Percentiles rank a stretch among this genome's conserved stretches.
Conservation (phyloP, 768 basidiomycete genomes). For the Austroboletus eburneus region DNA sequence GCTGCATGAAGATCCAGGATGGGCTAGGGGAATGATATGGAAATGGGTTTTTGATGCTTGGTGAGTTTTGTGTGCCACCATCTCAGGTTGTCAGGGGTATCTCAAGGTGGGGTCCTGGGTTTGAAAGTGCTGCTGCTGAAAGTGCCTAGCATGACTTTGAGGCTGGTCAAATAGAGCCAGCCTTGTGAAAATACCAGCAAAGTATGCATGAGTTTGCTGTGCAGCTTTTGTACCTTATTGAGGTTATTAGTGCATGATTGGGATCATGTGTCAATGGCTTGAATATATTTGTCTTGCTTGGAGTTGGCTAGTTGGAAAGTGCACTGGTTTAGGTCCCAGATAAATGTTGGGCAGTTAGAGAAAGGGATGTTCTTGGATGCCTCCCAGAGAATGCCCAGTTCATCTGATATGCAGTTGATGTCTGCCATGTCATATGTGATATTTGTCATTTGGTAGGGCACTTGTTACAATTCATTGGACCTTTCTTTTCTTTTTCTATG, state of each 20-base stretch:
- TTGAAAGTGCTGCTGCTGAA: neutral
- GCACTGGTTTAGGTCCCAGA: neutral
- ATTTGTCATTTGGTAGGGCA: neutral
- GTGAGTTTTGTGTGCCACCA: neutral
- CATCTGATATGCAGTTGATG: conserved; percentile 32
- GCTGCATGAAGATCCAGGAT: neutral
- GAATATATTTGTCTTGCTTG: neutral
- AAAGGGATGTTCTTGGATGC: conserved; percentile 29
- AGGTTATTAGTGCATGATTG: conserved; percentile 23
- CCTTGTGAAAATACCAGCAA: neutral
- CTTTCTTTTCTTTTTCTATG: too few relatives aligned
- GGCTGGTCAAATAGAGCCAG: neutral
- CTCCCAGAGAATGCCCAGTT: conserved; percentile 33
- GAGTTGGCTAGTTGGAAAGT: neutral
- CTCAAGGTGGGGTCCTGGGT: neutral
- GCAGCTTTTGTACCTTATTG: conserved; percentile 32
- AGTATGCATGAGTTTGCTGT: conserved; percentile 39
- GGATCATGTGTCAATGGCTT: neutral
- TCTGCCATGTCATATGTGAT: conserved; percentile 26
- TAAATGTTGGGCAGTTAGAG: conserved; percentile 13
- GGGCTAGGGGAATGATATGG: neutral
- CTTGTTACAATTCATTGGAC: too few relatives aligned
- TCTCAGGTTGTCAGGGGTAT: neutral
- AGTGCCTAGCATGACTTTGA: neutral
- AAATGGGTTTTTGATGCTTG: neutral